phyloP scores from a whole-genome alignment of 2,329 filamentous ascomycete genomes.

The Pseudogymnoascus sp. region DNA sequence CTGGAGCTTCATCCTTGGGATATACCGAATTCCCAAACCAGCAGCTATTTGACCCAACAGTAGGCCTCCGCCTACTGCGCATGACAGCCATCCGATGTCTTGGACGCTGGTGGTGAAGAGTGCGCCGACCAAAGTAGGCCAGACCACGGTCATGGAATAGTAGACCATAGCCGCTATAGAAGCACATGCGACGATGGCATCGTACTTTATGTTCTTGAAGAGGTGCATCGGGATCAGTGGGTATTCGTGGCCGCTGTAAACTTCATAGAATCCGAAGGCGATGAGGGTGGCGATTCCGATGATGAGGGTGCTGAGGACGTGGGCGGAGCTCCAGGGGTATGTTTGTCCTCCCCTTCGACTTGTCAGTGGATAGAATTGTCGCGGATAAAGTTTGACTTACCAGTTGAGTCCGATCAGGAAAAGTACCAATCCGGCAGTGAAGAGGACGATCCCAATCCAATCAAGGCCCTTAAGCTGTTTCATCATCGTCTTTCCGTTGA shows the following conservation, averaged over 20 bases:
- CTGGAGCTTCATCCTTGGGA: constrained; percentile 15
- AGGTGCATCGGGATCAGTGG: constrained; percentile 32
- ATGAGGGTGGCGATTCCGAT: constrained; percentile 26
- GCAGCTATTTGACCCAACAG: constrained; percentile 14
- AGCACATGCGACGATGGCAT: constrained; percentile 27
- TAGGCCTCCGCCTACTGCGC: constrained; percentile 14
- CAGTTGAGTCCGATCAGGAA: constrained; percentile 39
- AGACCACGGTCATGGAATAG: constrained; percentile 30
- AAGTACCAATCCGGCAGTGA: constrained; percentile 34
- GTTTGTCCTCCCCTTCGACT: constrained; percentile 30
- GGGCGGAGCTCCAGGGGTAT: constrained; percentile 37
- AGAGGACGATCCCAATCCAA: constrained; percentile 38
- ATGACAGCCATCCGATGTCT: constrained; percentile 15
- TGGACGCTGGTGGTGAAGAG: constrained; percentile 12
- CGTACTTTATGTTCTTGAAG: constrained; percentile 29
- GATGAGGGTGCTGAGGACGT: constrained; percentile 28
- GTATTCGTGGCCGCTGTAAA: constrained; percentile 31
- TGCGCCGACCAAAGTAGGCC: constrained; percentile 20
- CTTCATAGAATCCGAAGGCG: constrained; percentile 40
- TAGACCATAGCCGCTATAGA: constrained; percentile 30
- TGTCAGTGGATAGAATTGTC: too few species aligned
- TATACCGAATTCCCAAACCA: constrained; percentile 12
- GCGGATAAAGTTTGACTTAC: constrained; percentile 7
- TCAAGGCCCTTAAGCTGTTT: constrained; percentile 39
- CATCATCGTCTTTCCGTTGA: constrained; percentile 29